Evolutionary conservation across 164 flowering plant genomes (phyloP).

Genomic region (Vitis rupestris): DNA sequence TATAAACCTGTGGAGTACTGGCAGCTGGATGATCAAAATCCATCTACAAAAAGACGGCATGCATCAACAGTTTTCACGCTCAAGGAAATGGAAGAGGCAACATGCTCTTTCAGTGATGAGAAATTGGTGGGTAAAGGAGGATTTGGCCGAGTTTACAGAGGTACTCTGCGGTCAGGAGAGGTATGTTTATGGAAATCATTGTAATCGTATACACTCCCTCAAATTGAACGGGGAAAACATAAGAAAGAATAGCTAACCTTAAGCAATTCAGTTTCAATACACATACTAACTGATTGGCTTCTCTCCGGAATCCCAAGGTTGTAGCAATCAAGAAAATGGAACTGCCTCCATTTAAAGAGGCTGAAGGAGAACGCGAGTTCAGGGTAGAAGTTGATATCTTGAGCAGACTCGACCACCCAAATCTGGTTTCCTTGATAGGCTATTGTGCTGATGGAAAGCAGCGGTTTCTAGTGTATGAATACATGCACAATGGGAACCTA

Average conservation of each 20-base stretch:
- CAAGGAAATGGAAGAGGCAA: conserved; percentile 96
- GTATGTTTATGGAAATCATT: conserved; percentile 27
- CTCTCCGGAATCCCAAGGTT: conserved; percentile 39
- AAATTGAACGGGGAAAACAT: not conserved
- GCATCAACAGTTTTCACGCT: conserved; percentile 81
- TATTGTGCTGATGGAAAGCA: conserved; percentile 98
- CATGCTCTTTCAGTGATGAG: conserved; percentile 69
- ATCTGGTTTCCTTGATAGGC: conserved; percentile 85
- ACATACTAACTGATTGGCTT: not conserved
- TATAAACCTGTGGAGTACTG: conserved; percentile 71
- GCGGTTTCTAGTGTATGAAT: conserved; percentile 91
- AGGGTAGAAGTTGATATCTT: conserved; percentile 96
- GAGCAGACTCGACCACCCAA: conserved; percentile 94
- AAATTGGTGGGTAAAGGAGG: conserved; percentile 93
- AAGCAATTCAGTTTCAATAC: not conserved
- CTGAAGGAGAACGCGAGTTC: conserved; percentile 95
- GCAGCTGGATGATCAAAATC: conserved; percentile 63
- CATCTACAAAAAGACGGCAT: conserved; percentile 49
- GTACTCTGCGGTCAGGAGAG: conserved; percentile 85
- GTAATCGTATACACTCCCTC: no score
- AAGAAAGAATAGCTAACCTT: not conserved
- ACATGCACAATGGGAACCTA: conserved; percentile 86
- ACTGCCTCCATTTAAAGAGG: conserved; percentile 73
- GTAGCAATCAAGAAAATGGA: conserved; percentile 99
- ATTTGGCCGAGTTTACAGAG: conserved; percentile 87